phyloP scores from a whole-genome alignment of 768 basidiomycete species.

The Podaxis sp. region DNA sequence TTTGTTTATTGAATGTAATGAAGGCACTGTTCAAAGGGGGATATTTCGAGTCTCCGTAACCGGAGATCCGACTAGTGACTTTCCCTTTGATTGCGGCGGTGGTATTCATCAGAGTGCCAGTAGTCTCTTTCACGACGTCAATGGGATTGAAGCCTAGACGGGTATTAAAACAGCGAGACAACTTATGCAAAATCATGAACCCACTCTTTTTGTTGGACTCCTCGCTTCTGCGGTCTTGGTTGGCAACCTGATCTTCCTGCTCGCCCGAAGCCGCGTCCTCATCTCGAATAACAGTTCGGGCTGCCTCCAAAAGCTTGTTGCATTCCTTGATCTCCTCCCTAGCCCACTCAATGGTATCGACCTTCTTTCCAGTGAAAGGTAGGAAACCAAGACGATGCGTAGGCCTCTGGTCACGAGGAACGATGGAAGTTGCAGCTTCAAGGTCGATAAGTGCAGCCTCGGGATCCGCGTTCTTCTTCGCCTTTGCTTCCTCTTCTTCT shows the following conservation, averaged over 20 bases:
- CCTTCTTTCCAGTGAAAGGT: constrained; percentile 74
- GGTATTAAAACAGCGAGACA: not conserved
- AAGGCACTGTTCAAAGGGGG: constrained; percentile 73
- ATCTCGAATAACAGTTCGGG: constrained; percentile 33
- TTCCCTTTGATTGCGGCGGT: constrained; percentile 12
- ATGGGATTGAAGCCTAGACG: constrained; percentile 16
- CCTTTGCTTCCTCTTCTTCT: constrained; percentile 12
- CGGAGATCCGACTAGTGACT: constrained; percentile 19
- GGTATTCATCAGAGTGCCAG: constrained; percentile 18
- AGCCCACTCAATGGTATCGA: constrained; percentile 92
- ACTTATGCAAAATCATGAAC: not conserved
- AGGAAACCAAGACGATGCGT: constrained; percentile 66
- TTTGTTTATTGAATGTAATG: constrained; percentile 88
- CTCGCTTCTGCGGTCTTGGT: not conserved
- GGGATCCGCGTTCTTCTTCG: constrained; percentile 11
- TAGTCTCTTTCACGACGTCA: constrained; percentile 9
- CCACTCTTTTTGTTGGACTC: not conserved
- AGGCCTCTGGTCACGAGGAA: constrained; percentile 73
- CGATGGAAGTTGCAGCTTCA: constrained; percentile 25
- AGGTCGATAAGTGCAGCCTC: constrained; percentile 19
- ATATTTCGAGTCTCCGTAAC: constrained; percentile 29
- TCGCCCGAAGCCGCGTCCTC: constrained; percentile 15
- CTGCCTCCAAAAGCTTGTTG: constrained; percentile 47
- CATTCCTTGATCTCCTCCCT: constrained; percentile 65
- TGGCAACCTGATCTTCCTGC: not conserved